phyloP scores from a whole-genome alignment of 441 rosid genomes.

The Bruguiera hainesii region DNA sequence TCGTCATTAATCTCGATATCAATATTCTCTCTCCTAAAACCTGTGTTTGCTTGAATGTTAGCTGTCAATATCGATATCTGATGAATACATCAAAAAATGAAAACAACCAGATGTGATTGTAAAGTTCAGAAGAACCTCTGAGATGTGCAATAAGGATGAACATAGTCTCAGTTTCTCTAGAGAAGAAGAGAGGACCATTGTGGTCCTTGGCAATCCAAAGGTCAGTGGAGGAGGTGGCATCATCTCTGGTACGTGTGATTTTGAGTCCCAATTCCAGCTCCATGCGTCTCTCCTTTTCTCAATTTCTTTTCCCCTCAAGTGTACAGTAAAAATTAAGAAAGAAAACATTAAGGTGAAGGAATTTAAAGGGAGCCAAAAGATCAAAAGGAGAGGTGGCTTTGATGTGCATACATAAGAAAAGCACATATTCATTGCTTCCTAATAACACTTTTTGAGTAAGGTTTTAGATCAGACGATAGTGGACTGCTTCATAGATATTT shows the following conservation, averaged over 20 bases:
- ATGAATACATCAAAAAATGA: neutral
- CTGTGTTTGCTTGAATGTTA: constrained; percentile 29
- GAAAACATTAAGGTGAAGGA: constrained; percentile 13
- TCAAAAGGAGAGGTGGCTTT: constrained; percentile 15
- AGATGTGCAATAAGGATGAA: constrained; percentile 70
- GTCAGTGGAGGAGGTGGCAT: constrained; percentile 44
- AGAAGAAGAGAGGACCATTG: constrained; percentile 53
- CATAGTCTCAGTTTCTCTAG: constrained; percentile 58
- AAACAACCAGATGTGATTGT: neutral
- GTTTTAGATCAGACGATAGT: constrained; percentile 3
- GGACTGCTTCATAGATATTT: constrained; percentile 16
- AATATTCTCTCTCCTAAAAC: constrained; percentile 53
- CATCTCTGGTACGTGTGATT: constrained; percentile 63
- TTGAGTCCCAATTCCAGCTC: constrained; percentile 81
- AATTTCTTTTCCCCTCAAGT: too few species aligned
- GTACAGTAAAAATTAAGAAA: neutral
- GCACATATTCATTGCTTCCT: constrained; percentile 52
- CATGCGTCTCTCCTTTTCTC: constrained; percentile 28
- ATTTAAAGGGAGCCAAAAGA: neutral
- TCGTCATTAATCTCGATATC: constrained; percentile 61
- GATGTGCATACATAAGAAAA: constrained; percentile 22
- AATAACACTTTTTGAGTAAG: neutral
- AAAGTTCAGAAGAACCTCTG: constrained; percentile 35
- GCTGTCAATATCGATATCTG: constrained; percentile 4
- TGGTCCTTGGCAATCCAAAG: constrained; percentile 49